A percentile compares a stretch with the other conserved stretches of the same genome.
phyloP scores from a whole-genome alignment of 2,329 filamentous ascomycete species.

The Fusarium metavorans region DNA sequence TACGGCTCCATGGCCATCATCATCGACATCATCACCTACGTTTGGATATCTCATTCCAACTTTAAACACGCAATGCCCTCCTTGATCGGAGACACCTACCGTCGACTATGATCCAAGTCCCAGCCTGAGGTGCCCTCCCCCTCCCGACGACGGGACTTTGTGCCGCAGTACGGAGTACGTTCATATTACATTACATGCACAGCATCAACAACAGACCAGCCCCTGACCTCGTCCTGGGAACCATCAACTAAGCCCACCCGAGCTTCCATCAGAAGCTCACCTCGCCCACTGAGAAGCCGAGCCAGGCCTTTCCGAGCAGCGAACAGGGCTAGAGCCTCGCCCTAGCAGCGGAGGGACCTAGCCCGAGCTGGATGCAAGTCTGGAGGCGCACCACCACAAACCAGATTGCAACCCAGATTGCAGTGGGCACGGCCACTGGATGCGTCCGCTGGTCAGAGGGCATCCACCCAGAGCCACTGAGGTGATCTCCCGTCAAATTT shows the following conservation, averaged over 20 bases:
- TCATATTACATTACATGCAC: background rate
- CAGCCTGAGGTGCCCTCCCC: background rate
- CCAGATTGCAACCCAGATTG: conserved; percentile 37
- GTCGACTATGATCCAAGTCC: background rate
- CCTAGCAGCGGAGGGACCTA: conserved; percentile 37
- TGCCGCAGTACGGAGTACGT: background rate
- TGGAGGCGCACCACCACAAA: conserved; percentile 38
- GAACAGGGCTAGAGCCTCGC: conserved; percentile 38
- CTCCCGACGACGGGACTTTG: conserved; percentile 3
- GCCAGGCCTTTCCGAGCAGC: conserved; percentile 34
- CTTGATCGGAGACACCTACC: background rate
- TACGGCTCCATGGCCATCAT: conserved; percentile 19
- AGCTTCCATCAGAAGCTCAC: conserved; percentile 36
- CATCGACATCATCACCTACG: conserved; percentile 26
- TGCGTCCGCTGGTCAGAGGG: conserved; percentile 29
- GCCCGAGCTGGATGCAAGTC: conserved; percentile 37
- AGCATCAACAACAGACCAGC: conserved; percentile 30
- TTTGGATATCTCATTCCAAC: background rate
- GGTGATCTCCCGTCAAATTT: conserved; percentile 42
- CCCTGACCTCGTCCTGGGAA: conserved; percentile 35
- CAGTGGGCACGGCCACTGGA: conserved; percentile 19
- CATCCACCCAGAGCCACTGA: conserved; percentile 36
- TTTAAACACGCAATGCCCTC: background rate
- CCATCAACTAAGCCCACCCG: conserved; percentile 29
- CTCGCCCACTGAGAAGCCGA: conserved; percentile 30